Evolutionary conservation across 805 yeast species (phyloP).

Genomic region (Lachancea fermentati): DNA sequence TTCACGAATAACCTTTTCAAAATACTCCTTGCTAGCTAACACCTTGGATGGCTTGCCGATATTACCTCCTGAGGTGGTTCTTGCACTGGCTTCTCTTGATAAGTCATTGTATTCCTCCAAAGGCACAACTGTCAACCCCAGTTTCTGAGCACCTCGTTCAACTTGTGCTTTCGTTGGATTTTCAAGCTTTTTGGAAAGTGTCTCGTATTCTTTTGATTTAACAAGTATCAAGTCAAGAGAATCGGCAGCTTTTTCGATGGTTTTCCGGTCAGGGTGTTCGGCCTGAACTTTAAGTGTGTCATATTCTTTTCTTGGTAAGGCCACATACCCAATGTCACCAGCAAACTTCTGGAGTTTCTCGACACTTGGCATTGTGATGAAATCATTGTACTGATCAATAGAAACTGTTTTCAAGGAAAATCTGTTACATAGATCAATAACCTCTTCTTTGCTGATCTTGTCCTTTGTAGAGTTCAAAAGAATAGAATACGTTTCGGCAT

Average conservation of each 20-base stretch:
- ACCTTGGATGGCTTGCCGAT: conserved; percentile 22
- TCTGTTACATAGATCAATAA: conserved; percentile 16
- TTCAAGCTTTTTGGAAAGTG: conserved; percentile 12
- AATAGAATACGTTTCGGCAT: conserved; percentile 9
- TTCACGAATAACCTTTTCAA: conserved; percentile 30
- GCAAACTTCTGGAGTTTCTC: conserved; percentile 23
- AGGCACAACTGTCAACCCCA: conserved; percentile 29
- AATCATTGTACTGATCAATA: conserved; percentile 22
- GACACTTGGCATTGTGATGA: conserved; percentile 15
- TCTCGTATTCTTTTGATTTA: conserved; percentile 21
- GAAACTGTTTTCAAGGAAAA: conserved; percentile 21
- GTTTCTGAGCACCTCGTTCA: conserved; percentile 25
- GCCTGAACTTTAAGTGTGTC: conserved; percentile 16
- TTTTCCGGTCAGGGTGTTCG: conserved; percentile 20
- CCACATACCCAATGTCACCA: conserved; percentile 15
- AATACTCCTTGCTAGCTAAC: conserved; percentile 32
- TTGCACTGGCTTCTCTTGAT: conserved; percentile 3
- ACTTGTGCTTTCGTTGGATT: conserved; percentile 29
- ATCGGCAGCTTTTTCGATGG: conserved; percentile 15
- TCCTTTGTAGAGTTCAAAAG: conserved; percentile 7
- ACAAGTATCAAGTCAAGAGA: conserved; percentile 20
- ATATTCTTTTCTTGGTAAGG: conserved; percentile 29
- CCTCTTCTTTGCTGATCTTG: conserved; percentile 16
- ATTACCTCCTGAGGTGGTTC: conserved; percentile 1
- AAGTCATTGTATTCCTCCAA: conserved; percentile 12